Percentiles rank a stretch among this genome's conserved stretches.
Conservation (phyloP, 192 early-diverging fungal genomes). For the Podila clonocystis region DNA sequence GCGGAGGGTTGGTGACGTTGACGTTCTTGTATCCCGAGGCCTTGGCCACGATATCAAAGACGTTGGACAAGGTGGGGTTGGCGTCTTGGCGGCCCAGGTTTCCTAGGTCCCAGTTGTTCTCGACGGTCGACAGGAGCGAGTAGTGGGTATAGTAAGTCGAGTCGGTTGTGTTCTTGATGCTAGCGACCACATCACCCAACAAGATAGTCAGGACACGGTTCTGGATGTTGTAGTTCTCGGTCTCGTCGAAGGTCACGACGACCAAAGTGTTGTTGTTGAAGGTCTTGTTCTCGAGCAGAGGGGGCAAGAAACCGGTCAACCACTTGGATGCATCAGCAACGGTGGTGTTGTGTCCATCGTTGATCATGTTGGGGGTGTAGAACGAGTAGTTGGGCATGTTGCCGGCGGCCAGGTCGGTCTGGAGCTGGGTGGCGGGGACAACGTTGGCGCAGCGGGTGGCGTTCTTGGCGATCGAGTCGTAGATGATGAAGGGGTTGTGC, state of each 20-base stretch:
- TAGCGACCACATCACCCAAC: slow-evolving; percentile 52
- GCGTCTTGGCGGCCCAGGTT: slow-evolving; percentile 66
- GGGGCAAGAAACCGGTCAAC: slow-evolving; percentile 65
- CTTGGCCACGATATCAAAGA: slow-evolving; percentile 54
- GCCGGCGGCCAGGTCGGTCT: slow-evolving; percentile 56
- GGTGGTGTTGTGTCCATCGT: slow-evolving; percentile 65
- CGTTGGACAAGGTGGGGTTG: slow-evolving; percentile 56
- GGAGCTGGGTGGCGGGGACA: slow-evolving; percentile 64
- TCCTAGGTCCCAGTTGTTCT: slow-evolving; percentile 72
- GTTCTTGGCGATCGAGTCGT: slow-evolving; percentile 64
- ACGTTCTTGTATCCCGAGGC: slow-evolving; percentile 46
- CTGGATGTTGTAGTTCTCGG: slow-evolving; percentile 19
- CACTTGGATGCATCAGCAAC: slow-evolving; percentile 58
- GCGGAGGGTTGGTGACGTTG: slow-evolving; percentile 44
- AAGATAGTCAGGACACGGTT: slow-evolving; percentile 59
- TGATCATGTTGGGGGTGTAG: slow-evolving; percentile 67
- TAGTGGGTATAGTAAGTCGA: slow-evolving; percentile 72
- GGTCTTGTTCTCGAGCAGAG: slow-evolving; percentile 53
- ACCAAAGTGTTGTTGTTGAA: slow-evolving; percentile 58
- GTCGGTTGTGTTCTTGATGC: slow-evolving; percentile 56
- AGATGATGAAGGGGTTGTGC: slow-evolving; percentile 82
- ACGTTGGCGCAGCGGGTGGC: slow-evolving; percentile 69
- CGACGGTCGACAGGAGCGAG: slow-evolving; percentile 68
- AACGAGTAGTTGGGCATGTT: slow-evolving; percentile 25
- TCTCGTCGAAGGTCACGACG: slow-evolving; percentile 54